These are phyloP conservation scores for Chlorophyllum brunneum DNA, from an alignment of 768 basidiomycete species.

Conservation along the genomic window DNA sequence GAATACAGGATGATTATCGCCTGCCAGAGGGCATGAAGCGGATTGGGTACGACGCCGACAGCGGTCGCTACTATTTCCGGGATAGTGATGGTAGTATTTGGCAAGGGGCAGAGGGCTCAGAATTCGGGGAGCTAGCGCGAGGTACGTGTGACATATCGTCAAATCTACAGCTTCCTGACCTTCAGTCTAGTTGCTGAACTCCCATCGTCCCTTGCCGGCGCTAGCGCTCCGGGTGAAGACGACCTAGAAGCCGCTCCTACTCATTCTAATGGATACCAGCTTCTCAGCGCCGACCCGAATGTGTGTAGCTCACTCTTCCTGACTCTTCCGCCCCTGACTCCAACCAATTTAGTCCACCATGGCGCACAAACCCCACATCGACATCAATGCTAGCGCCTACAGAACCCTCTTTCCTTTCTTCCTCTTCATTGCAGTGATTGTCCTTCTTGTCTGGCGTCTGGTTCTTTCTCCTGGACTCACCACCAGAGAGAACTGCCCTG, in stretches of 20 bases:
- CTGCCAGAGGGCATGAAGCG: conserved; percentile 59
- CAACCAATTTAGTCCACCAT: conserved; percentile 20
- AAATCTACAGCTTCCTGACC: neutral
- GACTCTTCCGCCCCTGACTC: conserved; percentile 1
- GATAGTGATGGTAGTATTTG: conserved; percentile 53
- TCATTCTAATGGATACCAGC: conserved; percentile 53
- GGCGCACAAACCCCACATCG: conserved; percentile 25
- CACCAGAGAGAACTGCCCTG: conserved; percentile 32
- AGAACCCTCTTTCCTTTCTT: conserved; percentile 69
- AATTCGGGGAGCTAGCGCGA: conserved; percentile 55
- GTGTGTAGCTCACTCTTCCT: conserved; percentile 15
- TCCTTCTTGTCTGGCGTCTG: conserved; percentile 64
- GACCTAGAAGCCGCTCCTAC: conserved; percentile 55
- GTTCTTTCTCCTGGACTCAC: conserved; percentile 40
- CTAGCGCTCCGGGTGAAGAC: conserved; percentile 24
- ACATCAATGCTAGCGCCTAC: conserved; percentile 42
- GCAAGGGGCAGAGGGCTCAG: conserved; percentile 55
- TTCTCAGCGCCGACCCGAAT: conserved; percentile 47
- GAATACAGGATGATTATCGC: conserved; percentile 43
- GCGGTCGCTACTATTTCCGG: conserved; percentile 60
- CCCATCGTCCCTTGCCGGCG: conserved; percentile 18
- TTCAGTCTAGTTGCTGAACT: conserved; percentile 26
- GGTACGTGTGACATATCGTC: conserved; percentile 26
- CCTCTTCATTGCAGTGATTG: conserved; percentile 58
- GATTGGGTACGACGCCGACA: conserved; percentile 75